Evolutionary conservation across 176 grass and related monocot species (phyloP), one percentile per base, ranked within the genome.

Genomic region (Musa beccarii): DNA sequence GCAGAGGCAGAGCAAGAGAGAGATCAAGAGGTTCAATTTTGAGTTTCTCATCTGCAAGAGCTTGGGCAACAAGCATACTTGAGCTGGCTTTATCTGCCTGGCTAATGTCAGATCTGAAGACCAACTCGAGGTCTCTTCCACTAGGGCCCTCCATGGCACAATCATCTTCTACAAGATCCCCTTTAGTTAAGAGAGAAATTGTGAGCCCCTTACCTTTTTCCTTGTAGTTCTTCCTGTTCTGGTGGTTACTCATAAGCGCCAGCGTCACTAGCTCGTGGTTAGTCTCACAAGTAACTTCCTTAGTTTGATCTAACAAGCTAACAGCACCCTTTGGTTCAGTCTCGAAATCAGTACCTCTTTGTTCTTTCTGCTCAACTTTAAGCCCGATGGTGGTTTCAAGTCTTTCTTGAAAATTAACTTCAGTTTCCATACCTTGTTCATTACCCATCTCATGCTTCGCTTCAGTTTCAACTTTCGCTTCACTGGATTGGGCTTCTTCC

Each of bases 1-100:
- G 89, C 23, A 98, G 76, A 69, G 95, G 89, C 23, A 98, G 76
- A 69, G 84, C 86, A 73, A 98, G 86, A 16, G 90, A 98, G 70
- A 98, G 88, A 87, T 98, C 88, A 65, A 98, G 88, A 68, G 73
- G 87, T 73, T 84, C 87, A 66, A 78, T 56, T 59, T 87, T 93
- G 79, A 81, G 66, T 68, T 72, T 75, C 1, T 89, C 86, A 71
- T 83, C 11, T 72, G 80, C 80, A 23, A 57, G 24, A 75, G 89
- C 93, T 23, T 54, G 26, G 53, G 29, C 29, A 67, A 11, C 57
- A 62, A 11, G 77, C 29, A 63, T 65, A 81, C 76, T 51, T 80
- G 53, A 73, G 59, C 64, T 72, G 28, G 28, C 61, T 78, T 78
- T 75, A 76, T 84, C 72, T 34, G 52, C 49, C 80, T 78, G 66